phyloP scores from a whole-genome alignment of 2,329 filamentous ascomycete genomes.

The Delphinella strobiligena region DNA sequence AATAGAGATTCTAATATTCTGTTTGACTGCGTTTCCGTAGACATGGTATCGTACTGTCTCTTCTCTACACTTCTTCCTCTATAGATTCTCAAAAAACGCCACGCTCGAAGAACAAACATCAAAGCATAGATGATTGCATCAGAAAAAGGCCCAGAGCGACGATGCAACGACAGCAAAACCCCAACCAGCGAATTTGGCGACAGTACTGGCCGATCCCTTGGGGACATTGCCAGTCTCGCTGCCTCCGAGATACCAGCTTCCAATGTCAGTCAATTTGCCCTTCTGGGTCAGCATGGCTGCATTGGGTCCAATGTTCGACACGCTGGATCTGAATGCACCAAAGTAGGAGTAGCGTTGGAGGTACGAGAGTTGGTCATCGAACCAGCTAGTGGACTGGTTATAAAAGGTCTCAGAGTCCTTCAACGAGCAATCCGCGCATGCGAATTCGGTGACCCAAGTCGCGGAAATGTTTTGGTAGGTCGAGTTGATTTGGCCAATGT shows the following conservation, averaged over 20 bases:
- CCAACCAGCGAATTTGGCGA: slow-evolving; percentile 18
- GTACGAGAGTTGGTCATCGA: slow-evolving; percentile 42
- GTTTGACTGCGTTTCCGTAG: too few relatives aligned
- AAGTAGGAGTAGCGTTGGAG: slow-evolving; percentile 64
- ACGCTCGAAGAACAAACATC: too few relatives aligned
- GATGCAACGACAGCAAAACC: slow-evolving; percentile 4
- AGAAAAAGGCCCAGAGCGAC: slow-evolving; percentile 4
- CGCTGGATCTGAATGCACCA: slow-evolving; percentile 56
- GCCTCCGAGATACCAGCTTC: slow-evolving; percentile 62
- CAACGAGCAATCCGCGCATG: slow-evolving; percentile 44
- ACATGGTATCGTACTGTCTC: too few relatives aligned
- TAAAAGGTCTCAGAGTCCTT: slow-evolving; percentile 51
- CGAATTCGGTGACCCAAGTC: slow-evolving; percentile 74
- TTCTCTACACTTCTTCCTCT: too few relatives aligned
- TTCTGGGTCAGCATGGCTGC: slow-evolving; percentile 56
- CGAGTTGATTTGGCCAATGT: slow-evolving; percentile 48
- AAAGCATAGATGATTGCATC: too few relatives aligned
- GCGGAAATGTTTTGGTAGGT: slow-evolving; percentile 35
- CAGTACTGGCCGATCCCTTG: slow-evolving; percentile 15
- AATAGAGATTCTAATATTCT: too few relatives aligned
- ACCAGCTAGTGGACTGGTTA: slow-evolving; percentile 52
- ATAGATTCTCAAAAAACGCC: too few relatives aligned
- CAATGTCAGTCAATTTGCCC: slow-evolving; percentile 63
- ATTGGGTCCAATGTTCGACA: slow-evolving; percentile 60
- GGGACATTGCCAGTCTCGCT: slow-evolving; percentile 25